Percentiles rank a stretch among this genome's conserved stretches.
These are phyloP conservation scores for Cyanidiococcus yangmingshanensis DNA, from an alignment of 23 red algal species.

Conservation along the genomic window DNA sequence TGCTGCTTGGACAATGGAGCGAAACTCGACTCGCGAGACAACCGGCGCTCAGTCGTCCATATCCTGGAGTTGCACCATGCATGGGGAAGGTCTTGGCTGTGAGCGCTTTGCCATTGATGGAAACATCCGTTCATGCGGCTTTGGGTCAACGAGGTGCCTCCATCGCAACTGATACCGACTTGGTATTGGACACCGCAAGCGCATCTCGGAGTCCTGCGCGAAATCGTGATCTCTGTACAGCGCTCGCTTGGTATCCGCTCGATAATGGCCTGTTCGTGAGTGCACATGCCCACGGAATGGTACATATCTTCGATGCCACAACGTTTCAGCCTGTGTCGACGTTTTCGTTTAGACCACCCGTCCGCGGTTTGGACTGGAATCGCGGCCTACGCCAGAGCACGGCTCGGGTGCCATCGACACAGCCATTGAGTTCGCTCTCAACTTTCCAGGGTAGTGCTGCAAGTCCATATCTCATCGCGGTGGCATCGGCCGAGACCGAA, in stretches of 20 bases:
- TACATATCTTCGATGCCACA: not conserved
- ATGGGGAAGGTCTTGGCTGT: too few relatives aligned
- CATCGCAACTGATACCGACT: too few relatives aligned
- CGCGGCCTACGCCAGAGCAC: not conserved
- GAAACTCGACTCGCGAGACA: not conserved
- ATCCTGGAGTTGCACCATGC: not conserved
- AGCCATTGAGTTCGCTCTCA: not conserved
- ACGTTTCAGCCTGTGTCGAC: not conserved
- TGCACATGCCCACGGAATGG: not conserved
- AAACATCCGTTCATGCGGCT: too few relatives aligned
- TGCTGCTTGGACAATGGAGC: not conserved
- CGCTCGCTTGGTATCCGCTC: conserved; percentile 6
- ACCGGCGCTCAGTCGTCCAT: not conserved
- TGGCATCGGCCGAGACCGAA: not conserved
- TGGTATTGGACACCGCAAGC: too few relatives aligned
- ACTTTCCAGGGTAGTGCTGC: not conserved
- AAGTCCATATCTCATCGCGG: not conserved
- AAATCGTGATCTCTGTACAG: not conserved
- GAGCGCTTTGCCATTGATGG: too few relatives aligned
- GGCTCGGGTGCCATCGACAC: not conserved
- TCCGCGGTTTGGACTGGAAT: not conserved
- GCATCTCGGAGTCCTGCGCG: too few relatives aligned
- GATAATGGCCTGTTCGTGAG: conserved; percentile 13
- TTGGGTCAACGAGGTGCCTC: too few relatives aligned
- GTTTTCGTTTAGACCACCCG: not conserved